Base-by-base conservation (phyloP, 495 filamentous ascomycete species). In the Mytilinidion resinicola region DNA sequence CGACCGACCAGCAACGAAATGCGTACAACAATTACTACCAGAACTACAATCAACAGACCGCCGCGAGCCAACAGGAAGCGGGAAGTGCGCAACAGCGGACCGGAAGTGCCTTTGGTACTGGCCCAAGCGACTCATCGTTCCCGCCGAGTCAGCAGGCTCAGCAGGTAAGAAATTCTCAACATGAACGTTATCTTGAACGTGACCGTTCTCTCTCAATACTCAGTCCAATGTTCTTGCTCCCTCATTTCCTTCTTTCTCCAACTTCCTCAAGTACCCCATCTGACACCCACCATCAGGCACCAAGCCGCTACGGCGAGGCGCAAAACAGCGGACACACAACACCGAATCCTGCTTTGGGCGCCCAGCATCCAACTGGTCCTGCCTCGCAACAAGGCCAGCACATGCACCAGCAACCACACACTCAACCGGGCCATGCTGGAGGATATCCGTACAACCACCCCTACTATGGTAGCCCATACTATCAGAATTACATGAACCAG, bases 301-400 rank as follows among this genome's bases (percentile, higher is more conserved):
- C 77, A 47, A 85, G 82, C 59, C 85, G 89, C 44, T 92, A 86
- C 70, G 82, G 85, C 35, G 93, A 96, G 41, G 79, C 87, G 41
- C 87, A 89, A 69, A 86, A 84, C 72, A 91, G 87, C 67, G 91
- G 89, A 14, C 86, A 95, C 65, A 91, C 85, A 41, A 96, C 92
- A 5, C 90, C 91, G 8, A 92, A 92, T 70, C 90, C 88, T 21
- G 83, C 85, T 38, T 74, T 87, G 54, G 85, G 87, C 60, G 80
- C 75, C 30, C 85, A 86, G 58, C 85, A 84, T 51, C 82, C 82
- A 63, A 74, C 74, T 46, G 73, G 72, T n/a, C 62, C 69, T 21
- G 80, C 81, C 55, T 74, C 79, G 0, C 80, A 82, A 51, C 72
- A 76, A 43, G 73, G 78, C 42, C 82, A 83, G 60, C 80, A 83